Base-by-base conservation (phyloP, 1,284 basidiomycete species). In the Fomitopsis palustris region DNA sequence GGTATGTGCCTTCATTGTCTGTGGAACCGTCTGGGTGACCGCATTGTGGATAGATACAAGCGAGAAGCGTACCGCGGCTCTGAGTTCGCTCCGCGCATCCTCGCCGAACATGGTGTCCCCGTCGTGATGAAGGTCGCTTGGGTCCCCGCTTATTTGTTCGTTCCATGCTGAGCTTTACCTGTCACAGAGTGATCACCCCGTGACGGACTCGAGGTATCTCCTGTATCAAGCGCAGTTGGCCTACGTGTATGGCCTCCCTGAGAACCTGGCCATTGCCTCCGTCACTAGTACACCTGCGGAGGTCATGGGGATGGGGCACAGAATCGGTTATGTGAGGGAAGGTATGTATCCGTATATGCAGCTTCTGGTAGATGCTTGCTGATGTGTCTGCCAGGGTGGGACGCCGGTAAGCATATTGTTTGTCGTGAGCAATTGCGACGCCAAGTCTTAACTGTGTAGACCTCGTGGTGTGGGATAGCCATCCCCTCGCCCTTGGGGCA, bases 401-500 rank as follows among this genome's bases (percentile, higher is more conserved):
- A 75, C 55, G 73, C 74, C 53, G 74, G 72, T 72, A 61, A n/a
- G 62, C n/a, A 12, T 25, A 3, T 2, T 17, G 10, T 25, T 16
- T 41, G 16, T 29, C 23, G 7, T 43, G 33, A 10, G 25, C 17
- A 31, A 45, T 12, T 16, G 19, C 38, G 39, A n/a, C 41, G 25
- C 41, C 25, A 27, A 38, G 17, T 21, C 10, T 41, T 21, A 21
- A 47, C 14, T 2, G 25, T 8, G 10, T 12, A 85, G 90, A 95
- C 71, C 65, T 96, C n/a, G 92, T 95, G 17, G 79, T 96, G 4
- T 96, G 94, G 93, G 92, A 95, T 65, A 88, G 85, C 23, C 93
- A 94, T 72, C 93, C 93, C 0, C 80, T 96, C 29, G 76, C 85
- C 0, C 78, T 95, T 3, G 87, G 88, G 9, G 83, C 78, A 66